A percentile compares a stretch with the other conserved stretches of the same genome.
Conservation (phyloP, 352 stramenopile species). For the Plasmopara viticola region DNA sequence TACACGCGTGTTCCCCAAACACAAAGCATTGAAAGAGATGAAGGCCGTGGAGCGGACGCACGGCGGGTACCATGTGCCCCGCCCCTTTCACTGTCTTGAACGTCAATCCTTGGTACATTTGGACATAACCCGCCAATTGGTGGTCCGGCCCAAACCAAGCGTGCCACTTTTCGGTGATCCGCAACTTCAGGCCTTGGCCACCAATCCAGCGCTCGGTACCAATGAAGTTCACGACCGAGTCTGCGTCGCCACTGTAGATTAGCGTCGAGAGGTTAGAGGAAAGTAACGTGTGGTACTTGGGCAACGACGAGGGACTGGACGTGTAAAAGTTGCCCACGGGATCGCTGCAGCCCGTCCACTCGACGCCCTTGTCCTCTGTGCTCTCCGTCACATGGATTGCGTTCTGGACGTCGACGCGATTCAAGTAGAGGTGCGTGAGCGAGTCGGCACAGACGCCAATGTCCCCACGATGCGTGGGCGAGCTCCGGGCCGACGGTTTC, state of each 20-base stretch:
- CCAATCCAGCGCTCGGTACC: constrained; percentile 85
- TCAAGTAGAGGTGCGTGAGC: constrained; percentile 65
- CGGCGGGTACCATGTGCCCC: constrained; percentile 85
- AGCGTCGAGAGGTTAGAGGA: constrained; percentile 39
- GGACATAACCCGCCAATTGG: constrained; percentile 84
- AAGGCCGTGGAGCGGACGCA: constrained; percentile 66
- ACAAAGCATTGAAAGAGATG: constrained; percentile 85
- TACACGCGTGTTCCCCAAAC: constrained; percentile 45
- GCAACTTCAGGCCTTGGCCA: constrained; percentile 61
- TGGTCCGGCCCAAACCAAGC: constrained; percentile 69
- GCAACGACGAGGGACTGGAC: constrained; percentile 49
- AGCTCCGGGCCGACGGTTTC: constrained; percentile 25
- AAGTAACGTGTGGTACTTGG: constrained; percentile 67
- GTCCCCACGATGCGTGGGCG: constrained; percentile 34
- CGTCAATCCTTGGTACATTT: constrained; percentile 78
- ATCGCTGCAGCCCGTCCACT: constrained; percentile 66
- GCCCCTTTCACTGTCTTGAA: constrained; percentile 91
- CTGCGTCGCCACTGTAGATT: constrained; percentile 74
- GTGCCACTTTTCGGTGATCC: constrained; percentile 51
- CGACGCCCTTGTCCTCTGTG: constrained; percentile 19
- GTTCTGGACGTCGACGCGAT: constrained; percentile 47
- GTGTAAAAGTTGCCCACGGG: constrained; percentile 45
- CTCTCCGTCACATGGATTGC: constrained; percentile 42
- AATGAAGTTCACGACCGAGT: constrained; percentile 82
- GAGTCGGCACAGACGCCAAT: constrained; percentile 60